Evolutionary conservation across 371 early-diverging fungal species (phyloP), one percentile per base, ranked within the genome.

Genomic region (Mortierella sp.): DNA sequence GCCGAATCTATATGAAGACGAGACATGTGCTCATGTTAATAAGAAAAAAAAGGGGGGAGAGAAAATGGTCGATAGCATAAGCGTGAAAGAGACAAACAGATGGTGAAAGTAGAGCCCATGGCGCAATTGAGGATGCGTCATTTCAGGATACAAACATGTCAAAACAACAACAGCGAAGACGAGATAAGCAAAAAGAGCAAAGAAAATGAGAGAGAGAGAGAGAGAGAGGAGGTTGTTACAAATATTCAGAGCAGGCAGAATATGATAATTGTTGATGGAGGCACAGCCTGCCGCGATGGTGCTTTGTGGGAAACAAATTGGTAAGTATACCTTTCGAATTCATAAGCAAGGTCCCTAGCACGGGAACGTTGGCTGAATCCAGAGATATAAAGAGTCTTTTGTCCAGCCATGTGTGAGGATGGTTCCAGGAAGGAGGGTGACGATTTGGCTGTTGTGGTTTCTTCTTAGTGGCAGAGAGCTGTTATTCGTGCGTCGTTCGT

Each of bases 331-430:
- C 96, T 91, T 90, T 96, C 96, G 87, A 96, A 96, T 75, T 96
- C 97, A 85, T 95, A 95, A 24, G 96, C 96, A 38, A 96, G 91
- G 83, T 95, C 95, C 81, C 91, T 89, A 29, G 96, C 96, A 32
- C 96, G 91, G 41, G 93, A 93, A 71, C 91, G 89, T 38, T 93
- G 80, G 72, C 91, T 88, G 88, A 96, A 93, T 14, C 96, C 96
- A 41, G 95, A 93, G 58, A 95, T 95, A 78, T 94, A 95, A 65
- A 96, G 90, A 10, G 81, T 81, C 41, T 60, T 76, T 38, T 81
- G 81, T 68, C 49, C 38, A 14, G 77, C 18, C 81, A 81, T 81
- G 80, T 65, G 63, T 18, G 32, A 58, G 12, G n/a, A 43, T 38
- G 35, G 54, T 46, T 35, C 21, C n/a, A 12, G 16, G 51, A 16